phyloP scores from a whole-genome alignment of 192 early-diverging fungal species.

The Thamnidium elegans region DNA sequence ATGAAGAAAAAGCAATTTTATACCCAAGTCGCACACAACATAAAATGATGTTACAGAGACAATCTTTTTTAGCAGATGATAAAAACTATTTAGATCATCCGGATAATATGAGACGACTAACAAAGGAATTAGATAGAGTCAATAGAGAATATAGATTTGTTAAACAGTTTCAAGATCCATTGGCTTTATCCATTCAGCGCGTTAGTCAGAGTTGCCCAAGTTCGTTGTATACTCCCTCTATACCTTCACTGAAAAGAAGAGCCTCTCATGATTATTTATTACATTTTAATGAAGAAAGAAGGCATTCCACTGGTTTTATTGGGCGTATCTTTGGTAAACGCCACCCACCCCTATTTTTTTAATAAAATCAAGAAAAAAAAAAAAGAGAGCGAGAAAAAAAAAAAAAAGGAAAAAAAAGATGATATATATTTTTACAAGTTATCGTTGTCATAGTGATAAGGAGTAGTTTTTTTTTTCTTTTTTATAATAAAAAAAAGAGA shows the following conservation, averaged over 20 bases:
- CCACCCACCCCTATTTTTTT: slow-evolving; percentile 4
- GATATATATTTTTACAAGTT: too few species aligned
- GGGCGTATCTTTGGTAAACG: slow-evolving; percentile 17
- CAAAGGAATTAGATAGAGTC: slow-evolving; percentile 46
- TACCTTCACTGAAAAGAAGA: slow-evolving; percentile 3
- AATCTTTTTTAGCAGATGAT: slow-evolving; percentile 43
- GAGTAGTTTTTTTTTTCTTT: too few species aligned
- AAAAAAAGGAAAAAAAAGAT: too few species aligned
- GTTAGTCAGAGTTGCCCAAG: slow-evolving; percentile 10
- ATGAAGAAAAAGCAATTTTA: slow-evolving; percentile 6
- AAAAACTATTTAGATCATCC: slow-evolving; percentile 44
- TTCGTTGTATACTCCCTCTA: slow-evolving; percentile 7
- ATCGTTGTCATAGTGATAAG: too few species aligned
- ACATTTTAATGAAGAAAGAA: slow-evolving; percentile 13
- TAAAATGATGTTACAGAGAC: slow-evolving; percentile 44
- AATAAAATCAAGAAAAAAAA: background rate
- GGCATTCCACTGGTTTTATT: slow-evolving; percentile 6
- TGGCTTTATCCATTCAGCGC: slow-evolving; percentile 38
- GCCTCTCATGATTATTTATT: slow-evolving; percentile 3
- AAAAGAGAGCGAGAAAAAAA: background rate
- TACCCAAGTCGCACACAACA: slow-evolving; percentile 40
- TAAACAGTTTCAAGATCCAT: slow-evolving; percentile 39
- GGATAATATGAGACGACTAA: slow-evolving; percentile 38
- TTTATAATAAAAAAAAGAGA: too few species aligned
- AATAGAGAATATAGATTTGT: slow-evolving; percentile 46